Conservation (phyloP, 208 protist species). For the Crithidia mellificae region DNA sequence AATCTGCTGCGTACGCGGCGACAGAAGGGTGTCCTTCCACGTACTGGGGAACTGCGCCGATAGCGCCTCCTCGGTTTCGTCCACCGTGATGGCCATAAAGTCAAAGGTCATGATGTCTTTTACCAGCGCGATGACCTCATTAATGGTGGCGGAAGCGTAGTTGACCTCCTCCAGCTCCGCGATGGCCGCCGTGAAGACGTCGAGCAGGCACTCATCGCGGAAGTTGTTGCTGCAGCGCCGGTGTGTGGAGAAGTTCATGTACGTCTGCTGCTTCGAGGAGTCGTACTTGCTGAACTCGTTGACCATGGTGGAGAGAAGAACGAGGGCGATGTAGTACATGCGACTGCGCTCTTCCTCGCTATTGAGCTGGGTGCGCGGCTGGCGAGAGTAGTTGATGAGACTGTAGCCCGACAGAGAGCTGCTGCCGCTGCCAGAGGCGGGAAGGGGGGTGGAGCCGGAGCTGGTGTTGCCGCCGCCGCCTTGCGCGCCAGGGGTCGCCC, state of each 20-base stretch:
- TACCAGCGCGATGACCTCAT: slow-evolving; percentile 59
- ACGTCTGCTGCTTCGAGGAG: slow-evolving; percentile 61
- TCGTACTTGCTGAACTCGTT: slow-evolving; percentile 75
- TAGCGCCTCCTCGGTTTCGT: slow-evolving; percentile 80
- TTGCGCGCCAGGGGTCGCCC: neutral
- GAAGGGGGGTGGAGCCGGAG: slow-evolving; percentile 17
- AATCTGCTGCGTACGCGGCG: slow-evolving; percentile 43
- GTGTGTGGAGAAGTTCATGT: slow-evolving; percentile 74
- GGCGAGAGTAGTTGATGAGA: slow-evolving; percentile 24
- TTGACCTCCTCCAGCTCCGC: slow-evolving; percentile 49
- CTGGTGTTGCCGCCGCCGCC: neutral
- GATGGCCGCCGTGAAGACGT: slow-evolving; percentile 56
- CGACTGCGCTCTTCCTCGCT: slow-evolving; percentile 26
- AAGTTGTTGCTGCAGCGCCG: slow-evolving; percentile 84
- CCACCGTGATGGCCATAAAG: slow-evolving; percentile 85
- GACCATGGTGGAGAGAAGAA: slow-evolving; percentile 64
- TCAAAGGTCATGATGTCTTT: slow-evolving; percentile 72
- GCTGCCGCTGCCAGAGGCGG: neutral
- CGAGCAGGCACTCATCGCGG: slow-evolving; percentile 60
- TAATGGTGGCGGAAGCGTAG: slow-evolving; percentile 24
- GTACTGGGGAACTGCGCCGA: slow-evolving; percentile 75
- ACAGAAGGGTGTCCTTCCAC: slow-evolving; percentile 66
- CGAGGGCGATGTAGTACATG: slow-evolving; percentile 41
- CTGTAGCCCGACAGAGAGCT: slow-evolving; percentile 10
- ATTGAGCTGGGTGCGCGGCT: slow-evolving; percentile 8